A percentile compares a stretch with the other conserved stretches of the same genome.
phyloP scores from a whole-genome alignment of 495 filamentous ascomycete species.

The Podospora comata region DNA sequence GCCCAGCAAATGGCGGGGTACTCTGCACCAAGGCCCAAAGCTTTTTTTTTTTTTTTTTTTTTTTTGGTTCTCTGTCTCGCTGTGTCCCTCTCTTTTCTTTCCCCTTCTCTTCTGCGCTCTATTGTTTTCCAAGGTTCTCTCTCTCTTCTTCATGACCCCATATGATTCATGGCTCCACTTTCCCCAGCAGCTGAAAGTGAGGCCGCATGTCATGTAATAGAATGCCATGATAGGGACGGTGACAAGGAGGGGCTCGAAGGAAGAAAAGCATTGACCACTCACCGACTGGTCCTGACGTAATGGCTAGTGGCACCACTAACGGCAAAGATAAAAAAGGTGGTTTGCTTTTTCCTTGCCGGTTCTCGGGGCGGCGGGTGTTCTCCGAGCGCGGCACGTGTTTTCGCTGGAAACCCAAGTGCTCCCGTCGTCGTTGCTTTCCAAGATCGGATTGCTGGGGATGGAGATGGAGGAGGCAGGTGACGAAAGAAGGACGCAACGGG shows the following conservation, averaged over 20 bases:
- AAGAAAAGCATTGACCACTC: constrained; percentile 11
- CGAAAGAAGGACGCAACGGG: background rate
- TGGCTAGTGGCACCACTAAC: background rate
- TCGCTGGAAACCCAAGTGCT: background rate
- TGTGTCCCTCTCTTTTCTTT: too few species aligned
- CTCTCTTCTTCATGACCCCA: background rate
- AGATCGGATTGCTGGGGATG: background rate
- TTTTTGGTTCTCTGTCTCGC: too few species aligned
- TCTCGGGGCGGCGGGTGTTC: too few species aligned
- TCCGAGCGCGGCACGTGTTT: background rate
- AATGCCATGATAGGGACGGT: background rate
- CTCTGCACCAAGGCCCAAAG: constrained; percentile 9
- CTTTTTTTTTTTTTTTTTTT: background rate
- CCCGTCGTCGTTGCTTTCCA: background rate
- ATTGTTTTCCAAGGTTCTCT: background rate
- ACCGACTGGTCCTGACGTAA: constrained; percentile 8
- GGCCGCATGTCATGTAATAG: background rate
- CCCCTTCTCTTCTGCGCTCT: background rate
- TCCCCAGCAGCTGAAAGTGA: background rate
- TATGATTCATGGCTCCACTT: background rate
- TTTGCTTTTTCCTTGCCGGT: background rate
- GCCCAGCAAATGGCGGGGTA: constrained; percentile 20
- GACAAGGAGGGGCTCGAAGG: background rate
- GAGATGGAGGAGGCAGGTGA: background rate
- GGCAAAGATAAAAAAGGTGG: background rate